Percentiles rank a stretch among this genome's conserved stretches.
Evolutionary conservation across 2,329 filamentous ascomycete species (phyloP).

Genomic region (Aspergillus japonicus): DNA sequence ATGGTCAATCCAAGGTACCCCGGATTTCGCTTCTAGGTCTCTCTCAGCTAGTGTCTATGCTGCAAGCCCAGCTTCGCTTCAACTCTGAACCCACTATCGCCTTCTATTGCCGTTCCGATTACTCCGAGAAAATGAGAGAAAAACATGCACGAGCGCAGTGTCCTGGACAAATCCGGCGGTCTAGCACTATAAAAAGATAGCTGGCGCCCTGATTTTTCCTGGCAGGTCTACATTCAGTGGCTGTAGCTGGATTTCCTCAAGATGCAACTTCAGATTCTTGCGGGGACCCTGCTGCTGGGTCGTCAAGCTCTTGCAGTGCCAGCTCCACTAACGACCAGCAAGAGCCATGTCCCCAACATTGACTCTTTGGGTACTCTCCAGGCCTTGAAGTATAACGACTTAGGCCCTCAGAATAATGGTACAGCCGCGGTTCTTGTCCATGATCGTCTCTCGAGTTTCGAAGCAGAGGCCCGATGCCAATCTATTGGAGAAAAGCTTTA

Average conservation of each 20-base stretch:
- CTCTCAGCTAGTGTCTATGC: background rate
- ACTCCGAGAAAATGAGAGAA: background rate
- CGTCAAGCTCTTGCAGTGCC: constrained; percentile 14
- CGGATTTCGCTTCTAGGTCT: background rate
- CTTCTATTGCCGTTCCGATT: background rate
- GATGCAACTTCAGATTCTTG: constrained; percentile 16
- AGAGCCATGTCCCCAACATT: constrained; percentile 4
- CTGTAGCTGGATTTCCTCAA: background rate
- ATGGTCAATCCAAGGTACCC: background rate
- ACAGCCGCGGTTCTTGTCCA: constrained; percentile 24
- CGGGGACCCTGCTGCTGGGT: constrained; percentile 13
- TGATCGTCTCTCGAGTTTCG: constrained; percentile 9
- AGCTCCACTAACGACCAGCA: constrained; percentile 7
- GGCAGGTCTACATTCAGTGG: background rate
- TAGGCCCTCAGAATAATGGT: constrained; percentile 26
- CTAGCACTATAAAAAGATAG: background rate
- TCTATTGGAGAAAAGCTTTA: constrained; percentile 26
- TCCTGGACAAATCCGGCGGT: background rate
- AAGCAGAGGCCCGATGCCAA: constrained; percentile 19
- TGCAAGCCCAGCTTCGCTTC: background rate
- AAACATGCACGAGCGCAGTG: background rate
- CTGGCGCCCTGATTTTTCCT: background rate
- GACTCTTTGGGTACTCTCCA: constrained; percentile 22
- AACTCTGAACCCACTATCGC: background rate
- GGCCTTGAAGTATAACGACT: constrained; percentile 26